Percentiles rank a stretch among this genome's conserved stretches.
These are phyloP conservation scores for Spathaspora boniae DNA, from an alignment of 805 yeast species.

Conservation along the genomic window DNA sequence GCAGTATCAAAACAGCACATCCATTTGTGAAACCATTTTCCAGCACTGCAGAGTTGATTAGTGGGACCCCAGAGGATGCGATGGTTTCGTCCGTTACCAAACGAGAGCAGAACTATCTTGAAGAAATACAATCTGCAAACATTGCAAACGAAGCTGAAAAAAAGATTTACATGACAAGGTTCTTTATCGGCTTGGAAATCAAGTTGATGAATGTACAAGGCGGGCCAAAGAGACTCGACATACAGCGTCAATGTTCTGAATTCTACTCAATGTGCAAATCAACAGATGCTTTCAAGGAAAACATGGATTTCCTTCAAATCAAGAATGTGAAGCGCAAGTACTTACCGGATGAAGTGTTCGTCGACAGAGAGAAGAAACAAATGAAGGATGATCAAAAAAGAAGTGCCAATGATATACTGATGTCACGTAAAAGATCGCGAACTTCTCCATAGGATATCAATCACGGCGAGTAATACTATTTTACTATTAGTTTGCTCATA, in stretches of 20 bases:
- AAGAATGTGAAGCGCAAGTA: conserved; percentile 65
- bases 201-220: conserved; percentile 36
- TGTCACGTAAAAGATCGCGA: too few species aligned
- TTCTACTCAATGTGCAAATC: conserved; percentile 77
- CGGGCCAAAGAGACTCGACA: conserved; percentile 58
- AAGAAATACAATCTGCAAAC: conserved; percentile 8
- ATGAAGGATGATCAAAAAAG: conserved; percentile 48
- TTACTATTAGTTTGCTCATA: too few species aligned
- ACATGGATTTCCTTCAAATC: conserved; percentile 59
- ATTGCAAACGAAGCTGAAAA: conserved; percentile 4
- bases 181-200: conserved; percentile 75
- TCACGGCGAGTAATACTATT: too few species aligned
- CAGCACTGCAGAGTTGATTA: conserved; percentile 27
- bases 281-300: conserved; percentile 65
- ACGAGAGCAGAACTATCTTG: conserved; percentile 46
- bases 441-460: too few species aligned
- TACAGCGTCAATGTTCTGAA: conserved; percentile 87
- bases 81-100: conserved; percentile 62
- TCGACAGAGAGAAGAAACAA: conserved; percentile 76
- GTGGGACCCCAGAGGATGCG: too few species aligned
- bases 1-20: conserved; percentile 79
- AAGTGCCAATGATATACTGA: too few species aligned
- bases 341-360: conserved; percentile 78
- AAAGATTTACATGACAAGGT: conserved; percentile 61
- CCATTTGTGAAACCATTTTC: conserved; percentile 71